phyloP scores from a whole-genome alignment of 148 eudicot species.

The Persicaria tinctoria region DNA sequence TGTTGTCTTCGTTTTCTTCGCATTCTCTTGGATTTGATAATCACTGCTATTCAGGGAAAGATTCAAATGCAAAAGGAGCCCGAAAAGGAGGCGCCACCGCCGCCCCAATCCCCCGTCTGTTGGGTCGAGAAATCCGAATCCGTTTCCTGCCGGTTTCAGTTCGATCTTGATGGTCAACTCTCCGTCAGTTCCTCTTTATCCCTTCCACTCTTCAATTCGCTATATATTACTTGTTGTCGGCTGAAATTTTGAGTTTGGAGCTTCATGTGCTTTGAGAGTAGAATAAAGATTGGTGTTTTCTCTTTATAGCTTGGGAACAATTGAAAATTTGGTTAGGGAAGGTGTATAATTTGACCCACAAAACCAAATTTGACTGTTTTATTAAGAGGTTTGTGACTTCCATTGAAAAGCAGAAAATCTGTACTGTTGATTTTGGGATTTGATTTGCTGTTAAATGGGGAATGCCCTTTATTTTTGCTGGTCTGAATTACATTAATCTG shows the following conservation, averaged over 20 bases:
- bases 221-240: not conserved
- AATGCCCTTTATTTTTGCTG: not conserved
- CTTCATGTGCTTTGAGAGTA: too few species aligned
- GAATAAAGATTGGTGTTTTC: not conserved
- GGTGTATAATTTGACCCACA: not conserved
- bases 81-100: slow-evolving; percentile 20
- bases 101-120: slow-evolving; percentile 26
- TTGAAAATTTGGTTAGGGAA: not conserved
- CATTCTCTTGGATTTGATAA: not conserved
- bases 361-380: not conserved
- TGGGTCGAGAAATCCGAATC: slow-evolving; percentile 83
- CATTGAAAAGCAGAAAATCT: not conserved
- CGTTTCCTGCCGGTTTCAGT: slow-evolving; percentile 52
- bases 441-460: not conserved
- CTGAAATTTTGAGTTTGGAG: not conserved
- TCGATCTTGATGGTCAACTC: slow-evolving; percentile 48
- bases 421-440: not conserved
- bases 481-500: not conserved
- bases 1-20: not conserved
- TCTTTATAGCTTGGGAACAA: not conserved
- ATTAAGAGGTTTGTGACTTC: not conserved
- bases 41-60: slow-evolving; percentile 32
- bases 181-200: slow-evolving; percentile 32
- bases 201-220: not conserved
- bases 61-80: slow-evolving; percentile 34